Percentiles rank a stretch among this genome's conserved stretches.
phyloP scores from a whole-genome alignment of 257 asterid species.

The Plantago ovata region DNA sequence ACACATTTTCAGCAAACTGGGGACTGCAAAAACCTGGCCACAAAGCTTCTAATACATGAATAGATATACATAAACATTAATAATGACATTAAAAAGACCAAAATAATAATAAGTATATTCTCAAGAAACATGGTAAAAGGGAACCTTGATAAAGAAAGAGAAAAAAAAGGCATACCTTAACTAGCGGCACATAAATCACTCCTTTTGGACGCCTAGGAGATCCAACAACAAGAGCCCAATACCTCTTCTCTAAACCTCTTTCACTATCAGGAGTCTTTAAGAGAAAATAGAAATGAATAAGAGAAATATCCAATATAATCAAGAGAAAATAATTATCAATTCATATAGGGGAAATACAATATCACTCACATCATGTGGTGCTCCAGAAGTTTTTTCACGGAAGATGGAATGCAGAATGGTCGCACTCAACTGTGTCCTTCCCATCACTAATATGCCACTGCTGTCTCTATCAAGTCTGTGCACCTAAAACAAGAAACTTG shows the following conservation, averaged over 20 bases:
- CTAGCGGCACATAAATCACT: slow-evolving; percentile 63
- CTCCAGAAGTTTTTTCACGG: slow-evolving; percentile 80
- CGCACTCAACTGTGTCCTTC: slow-evolving; percentile 84
- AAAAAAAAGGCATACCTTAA: slow-evolving; percentile 54
- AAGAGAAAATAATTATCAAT: slow-evolving; percentile 10
- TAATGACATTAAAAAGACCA: slow-evolving; percentile 10
- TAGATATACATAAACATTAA: slow-evolving; percentile 9
- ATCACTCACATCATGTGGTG: slow-evolving; percentile 48
- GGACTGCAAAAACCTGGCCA: not conserved
- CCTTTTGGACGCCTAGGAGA: slow-evolving; percentile 75
- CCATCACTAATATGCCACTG: slow-evolving; percentile 94
- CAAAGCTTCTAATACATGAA: slow-evolving; percentile 5
- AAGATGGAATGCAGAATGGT: slow-evolving; percentile 78
- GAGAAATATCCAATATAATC: too few relatives aligned
- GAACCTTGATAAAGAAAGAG: too few relatives aligned
- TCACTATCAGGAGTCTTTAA: slow-evolving; percentile 44
- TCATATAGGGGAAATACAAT: not conserved
- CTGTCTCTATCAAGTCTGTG: slow-evolving; percentile 97
- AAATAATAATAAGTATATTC: not conserved
- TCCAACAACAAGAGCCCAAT: slow-evolving; percentile 94
- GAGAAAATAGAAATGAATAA: slow-evolving; percentile 11
- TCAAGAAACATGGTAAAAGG: not conserved
- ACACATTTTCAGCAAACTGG: not conserved
- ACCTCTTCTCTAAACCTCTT: slow-evolving; percentile 60
- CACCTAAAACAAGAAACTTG: slow-evolving; percentile 61